A percentile compares a stretch with the other conserved stretches of the same genome.
Evolutionary conservation across 1,284 basidiomycete species (phyloP).

Genomic region (Melampsora americana): DNA sequence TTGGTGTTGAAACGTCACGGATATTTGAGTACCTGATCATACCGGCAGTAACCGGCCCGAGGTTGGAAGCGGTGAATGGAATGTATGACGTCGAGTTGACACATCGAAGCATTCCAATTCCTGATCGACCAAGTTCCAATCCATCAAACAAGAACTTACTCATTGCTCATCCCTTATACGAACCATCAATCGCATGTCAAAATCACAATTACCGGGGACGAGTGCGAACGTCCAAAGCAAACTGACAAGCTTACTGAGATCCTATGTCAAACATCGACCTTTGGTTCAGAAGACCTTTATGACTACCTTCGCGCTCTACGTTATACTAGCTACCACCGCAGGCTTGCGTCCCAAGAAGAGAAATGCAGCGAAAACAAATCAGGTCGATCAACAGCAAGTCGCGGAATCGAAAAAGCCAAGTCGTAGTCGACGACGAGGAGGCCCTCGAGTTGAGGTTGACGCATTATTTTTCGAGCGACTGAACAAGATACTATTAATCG

Average conservation of each 20-base stretch:
- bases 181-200: too few species aligned
- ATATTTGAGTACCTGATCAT: too few species aligned
- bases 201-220: background rate
- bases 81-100: too few species aligned
- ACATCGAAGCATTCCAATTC: too few species aligned
- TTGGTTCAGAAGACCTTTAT: conserved; percentile 26
- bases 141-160: too few species aligned
- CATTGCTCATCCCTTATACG: too few species aligned
- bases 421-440: conserved; percentile 10
- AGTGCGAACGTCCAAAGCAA: background rate
- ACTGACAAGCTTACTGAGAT: background rate
- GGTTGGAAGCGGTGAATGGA: too few species aligned
- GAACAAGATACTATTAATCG: conserved; percentile 26
- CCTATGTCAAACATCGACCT: conserved; percentile 22
- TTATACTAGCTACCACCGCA: conserved; percentile 29
- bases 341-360: conserved; percentile 38
- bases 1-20: too few species aligned
- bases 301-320: conserved; percentile 33
- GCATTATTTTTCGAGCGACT: conserved; percentile 30
- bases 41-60: too few species aligned
- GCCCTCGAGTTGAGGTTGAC: conserved; percentile 24
- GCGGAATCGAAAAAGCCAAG: background rate
- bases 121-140: too few species aligned
- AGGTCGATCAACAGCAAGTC: background rate
- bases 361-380: background rate